Evolutionary conservation across 768 basidiomycete genomes (phyloP).

Genomic region (Lepiota brunneoincarnata): DNA sequence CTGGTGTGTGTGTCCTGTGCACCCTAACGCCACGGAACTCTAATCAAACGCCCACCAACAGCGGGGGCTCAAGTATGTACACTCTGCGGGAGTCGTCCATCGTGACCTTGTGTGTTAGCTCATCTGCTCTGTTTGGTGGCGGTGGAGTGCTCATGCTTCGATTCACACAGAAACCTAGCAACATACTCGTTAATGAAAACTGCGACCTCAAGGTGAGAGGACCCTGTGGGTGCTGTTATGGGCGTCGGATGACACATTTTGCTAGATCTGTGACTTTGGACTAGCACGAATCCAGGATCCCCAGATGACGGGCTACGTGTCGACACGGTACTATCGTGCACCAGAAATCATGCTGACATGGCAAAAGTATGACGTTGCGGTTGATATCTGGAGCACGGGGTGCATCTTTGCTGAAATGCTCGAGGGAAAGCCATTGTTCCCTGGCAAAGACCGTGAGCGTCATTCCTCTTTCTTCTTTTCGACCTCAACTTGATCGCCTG

Average conservation of each 20-base stretch:
- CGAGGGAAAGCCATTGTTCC: constrained; percentile 97
- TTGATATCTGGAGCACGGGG: constrained; percentile 99
- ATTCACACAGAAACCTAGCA: constrained; percentile 84
- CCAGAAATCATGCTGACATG: constrained; percentile 99
- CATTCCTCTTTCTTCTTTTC: constrained; percentile 8
- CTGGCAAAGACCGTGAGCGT: constrained; percentile 96
- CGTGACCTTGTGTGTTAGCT: constrained; percentile 74
- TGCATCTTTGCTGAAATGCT: constrained; percentile 99
- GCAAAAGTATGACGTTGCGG: constrained; percentile 99
- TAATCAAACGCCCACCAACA: constrained; percentile 25
- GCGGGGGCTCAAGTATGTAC: constrained; percentile 99
- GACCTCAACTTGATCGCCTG: constrained; percentile 9
- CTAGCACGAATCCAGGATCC: constrained; percentile 98
- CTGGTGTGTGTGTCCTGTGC: constrained; percentile 51
- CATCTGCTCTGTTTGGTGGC: constrained; percentile 2
- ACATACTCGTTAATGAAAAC: constrained; percentile 99
- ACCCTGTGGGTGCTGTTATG: neutral
- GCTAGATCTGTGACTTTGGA: constrained; percentile 98
- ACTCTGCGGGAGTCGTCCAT: constrained; percentile 98
- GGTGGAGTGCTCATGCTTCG: constrained; percentile 9
- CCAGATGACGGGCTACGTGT: constrained; percentile 99
- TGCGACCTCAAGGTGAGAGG: constrained; percentile 88
- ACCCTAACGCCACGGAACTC: neutral
- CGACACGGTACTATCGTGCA: constrained; percentile 97
- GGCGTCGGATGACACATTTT: constrained; percentile 11